Evolutionary conservation across 306 rosid genomes (phyloP).

Genomic region (Inga leiocalycina): DNA sequence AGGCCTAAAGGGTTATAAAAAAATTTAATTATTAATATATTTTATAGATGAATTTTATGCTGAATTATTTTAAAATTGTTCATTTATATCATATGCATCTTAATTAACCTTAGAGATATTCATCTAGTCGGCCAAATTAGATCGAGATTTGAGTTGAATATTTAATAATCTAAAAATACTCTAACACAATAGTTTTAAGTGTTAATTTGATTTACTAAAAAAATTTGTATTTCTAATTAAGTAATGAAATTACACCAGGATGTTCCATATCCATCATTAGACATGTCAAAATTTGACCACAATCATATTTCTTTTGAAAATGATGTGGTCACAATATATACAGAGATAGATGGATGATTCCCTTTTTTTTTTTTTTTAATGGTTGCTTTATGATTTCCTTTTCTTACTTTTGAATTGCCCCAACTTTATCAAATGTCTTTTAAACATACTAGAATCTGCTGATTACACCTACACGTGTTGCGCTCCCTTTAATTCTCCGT

Average conservation of each 20-base stretch:
- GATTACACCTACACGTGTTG: conserved; percentile 55
- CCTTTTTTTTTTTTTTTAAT: not conserved
- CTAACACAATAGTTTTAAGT: not conserved
- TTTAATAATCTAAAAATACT: not conserved
- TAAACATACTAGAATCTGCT: conserved; percentile 28
- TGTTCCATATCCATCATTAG: conserved; percentile 34
- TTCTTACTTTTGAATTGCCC: conserved; percentile 29
- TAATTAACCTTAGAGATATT: not conserved
- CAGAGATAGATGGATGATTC: not conserved
- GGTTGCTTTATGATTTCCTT: conserved; percentile 34
- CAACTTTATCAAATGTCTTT: conserved; percentile 29
- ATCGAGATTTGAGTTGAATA: not conserved
- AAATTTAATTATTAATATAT: no score
- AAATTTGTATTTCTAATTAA: not conserved
- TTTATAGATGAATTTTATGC: not conserved
- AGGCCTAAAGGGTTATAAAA: not conserved
- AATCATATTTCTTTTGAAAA: conserved; percentile 36
- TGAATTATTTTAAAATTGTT: not conserved
- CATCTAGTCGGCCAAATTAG: not conserved
- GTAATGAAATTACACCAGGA: not conserved
- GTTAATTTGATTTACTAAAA: not conserved
- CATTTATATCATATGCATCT: not conserved
- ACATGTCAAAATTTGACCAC: conserved; percentile 39
- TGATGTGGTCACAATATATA: conserved; percentile 27
- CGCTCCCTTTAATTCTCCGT: conserved; percentile 42